Evolutionary conservation across 768 basidiomycete species (phyloP), one percentile per base, ranked within the genome.

Genomic region (Termitomyces eurrhizus): DNA sequence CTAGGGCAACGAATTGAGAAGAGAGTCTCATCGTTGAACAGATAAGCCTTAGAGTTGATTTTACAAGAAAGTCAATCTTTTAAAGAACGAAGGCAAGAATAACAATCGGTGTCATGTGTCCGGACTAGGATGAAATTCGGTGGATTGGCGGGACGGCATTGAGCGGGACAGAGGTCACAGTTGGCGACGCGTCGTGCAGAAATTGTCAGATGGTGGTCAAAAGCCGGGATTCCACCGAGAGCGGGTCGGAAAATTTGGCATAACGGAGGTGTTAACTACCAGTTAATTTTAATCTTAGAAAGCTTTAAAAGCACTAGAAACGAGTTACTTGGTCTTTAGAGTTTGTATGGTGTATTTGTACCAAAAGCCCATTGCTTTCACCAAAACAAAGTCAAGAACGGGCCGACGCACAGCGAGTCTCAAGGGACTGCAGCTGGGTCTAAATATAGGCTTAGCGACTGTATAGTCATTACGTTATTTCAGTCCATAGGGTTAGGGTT

Each of bases 1-100:
- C 56, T n/a, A 65, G 59, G 41, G 57, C 54, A 46, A 62, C 52
- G 35, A 61, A 24, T 11, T 57, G 44, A 16, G 60, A 11, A 52
- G 53, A 26, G 7, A 56, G 33, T 26, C 48, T 46, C 41, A 62
- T 57, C 0, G 35, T 37, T 44, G 29, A 53, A n/a, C 37, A 16
- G 8, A 16, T 26, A 36, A 8, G 36, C n/a, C 52, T 16, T 18
- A 7, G 14, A 36, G 21, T 21, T 21, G 21, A 21, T 21, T 13
- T 21, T 21, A 14, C 7, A 35, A 35, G 50, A 12, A n/a, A 12
- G 21, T 18, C 16, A 18, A 18, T 44, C 53, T 54, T 44, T 55
- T 33, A 42, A 42, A 42, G 18, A 26, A 33, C 9, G 12, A 32
- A 3, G 12, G 37, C 16, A 7, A 3, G 24, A 37, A 26, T 14